These are phyloP conservation scores for Cytospora mali DNA, from an alignment of 2,329 filamentous ascomycete genomes.

Conservation along the genomic window DNA sequence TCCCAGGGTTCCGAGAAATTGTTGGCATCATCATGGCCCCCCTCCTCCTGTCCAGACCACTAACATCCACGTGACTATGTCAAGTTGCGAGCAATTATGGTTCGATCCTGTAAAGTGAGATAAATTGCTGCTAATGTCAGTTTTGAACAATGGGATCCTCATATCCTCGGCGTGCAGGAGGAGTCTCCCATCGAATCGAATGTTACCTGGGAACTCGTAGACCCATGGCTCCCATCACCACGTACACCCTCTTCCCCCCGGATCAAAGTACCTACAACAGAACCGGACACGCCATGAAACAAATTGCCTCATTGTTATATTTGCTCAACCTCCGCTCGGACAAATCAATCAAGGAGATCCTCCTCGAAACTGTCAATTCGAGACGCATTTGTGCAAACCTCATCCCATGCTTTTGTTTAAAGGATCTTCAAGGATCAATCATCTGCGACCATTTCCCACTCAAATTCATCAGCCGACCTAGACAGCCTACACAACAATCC, in stretches of 20 bases:
- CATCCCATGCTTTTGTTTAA: background rate
- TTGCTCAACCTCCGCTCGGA: background rate
- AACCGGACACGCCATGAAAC: background rate
- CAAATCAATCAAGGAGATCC: background rate
- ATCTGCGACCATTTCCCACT: background rate
- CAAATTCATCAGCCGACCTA: background rate
- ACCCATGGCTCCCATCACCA: background rate
- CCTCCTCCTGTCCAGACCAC: background rate
- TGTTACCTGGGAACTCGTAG: background rate
- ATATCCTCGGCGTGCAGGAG: background rate
- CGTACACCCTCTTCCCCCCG: background rate
- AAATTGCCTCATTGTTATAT: background rate
- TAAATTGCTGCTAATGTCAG: background rate
- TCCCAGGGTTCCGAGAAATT: background rate
- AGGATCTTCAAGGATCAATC: background rate
- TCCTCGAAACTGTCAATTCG: background rate
- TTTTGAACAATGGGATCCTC: background rate
- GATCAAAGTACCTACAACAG: background rate
- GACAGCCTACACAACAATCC: background rate
- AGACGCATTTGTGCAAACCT: background rate
- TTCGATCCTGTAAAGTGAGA: background rate
- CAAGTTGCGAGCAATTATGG: background rate
- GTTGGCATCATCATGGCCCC: background rate
- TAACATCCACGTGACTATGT: background rate
- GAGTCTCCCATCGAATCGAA: background rate